A percentile compares a stretch with the other conserved stretches of the same genome.
phyloP scores from a whole-genome alignment of 2,329 filamentous ascomycete species.

The Pyrenochaeta sp. region DNA sequence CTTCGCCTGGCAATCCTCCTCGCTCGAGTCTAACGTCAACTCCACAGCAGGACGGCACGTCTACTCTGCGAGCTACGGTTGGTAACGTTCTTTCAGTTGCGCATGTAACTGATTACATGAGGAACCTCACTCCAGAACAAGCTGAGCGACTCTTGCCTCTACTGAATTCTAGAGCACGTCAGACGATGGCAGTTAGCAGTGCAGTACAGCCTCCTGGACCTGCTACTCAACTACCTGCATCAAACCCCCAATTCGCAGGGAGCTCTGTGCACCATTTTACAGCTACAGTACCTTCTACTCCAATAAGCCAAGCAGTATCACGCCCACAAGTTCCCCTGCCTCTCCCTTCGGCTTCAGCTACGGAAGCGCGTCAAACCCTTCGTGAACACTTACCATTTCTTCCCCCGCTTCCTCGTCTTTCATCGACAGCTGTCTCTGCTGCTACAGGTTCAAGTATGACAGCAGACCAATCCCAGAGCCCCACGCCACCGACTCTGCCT shows the following conservation, averaged over 20 bases:
- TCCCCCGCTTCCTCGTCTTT: not conserved
- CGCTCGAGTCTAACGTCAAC: not conserved
- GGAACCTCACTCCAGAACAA: constrained; percentile 14
- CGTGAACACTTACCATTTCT: not conserved
- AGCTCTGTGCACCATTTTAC: not conserved
- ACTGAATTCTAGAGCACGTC: constrained; percentile 10
- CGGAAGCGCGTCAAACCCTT: no score
- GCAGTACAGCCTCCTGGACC: not conserved
- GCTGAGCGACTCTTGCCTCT: constrained; percentile 12
- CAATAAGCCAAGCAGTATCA: not conserved
- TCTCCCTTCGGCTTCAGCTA: not conserved
- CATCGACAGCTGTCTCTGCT: not conserved
- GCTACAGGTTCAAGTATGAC: not conserved
- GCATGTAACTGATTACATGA: constrained; percentile 18
- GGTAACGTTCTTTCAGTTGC: not conserved
- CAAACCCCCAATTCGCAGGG: not conserved
- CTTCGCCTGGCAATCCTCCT: not conserved
- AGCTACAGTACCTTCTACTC: not conserved
- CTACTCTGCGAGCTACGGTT: not conserved
- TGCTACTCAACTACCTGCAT: not conserved
- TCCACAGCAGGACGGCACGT: not conserved
- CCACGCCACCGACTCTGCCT: not conserved
- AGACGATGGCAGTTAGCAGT: not conserved
- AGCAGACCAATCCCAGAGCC: not conserved
- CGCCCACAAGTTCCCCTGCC: not conserved